phyloP scores from a whole-genome alignment of 2,329 filamentous ascomycete species.

The Stemphylium vesicarium region DNA sequence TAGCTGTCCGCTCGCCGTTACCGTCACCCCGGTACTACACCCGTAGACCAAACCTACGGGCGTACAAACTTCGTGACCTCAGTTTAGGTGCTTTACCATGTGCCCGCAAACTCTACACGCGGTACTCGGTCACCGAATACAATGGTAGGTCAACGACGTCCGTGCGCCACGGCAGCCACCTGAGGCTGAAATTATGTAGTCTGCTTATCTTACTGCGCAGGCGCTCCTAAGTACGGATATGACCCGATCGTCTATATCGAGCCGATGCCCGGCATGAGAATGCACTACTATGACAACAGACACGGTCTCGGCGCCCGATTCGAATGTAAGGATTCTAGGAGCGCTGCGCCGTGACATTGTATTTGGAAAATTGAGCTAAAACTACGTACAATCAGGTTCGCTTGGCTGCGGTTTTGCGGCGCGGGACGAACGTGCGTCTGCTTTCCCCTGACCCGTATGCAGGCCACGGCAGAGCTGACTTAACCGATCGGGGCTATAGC shows the following conservation, averaged over 20 bases:
- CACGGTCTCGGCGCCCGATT: background rate
- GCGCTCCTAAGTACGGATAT: too few species aligned
- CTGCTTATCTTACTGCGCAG: background rate
- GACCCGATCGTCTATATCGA: background rate
- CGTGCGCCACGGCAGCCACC: background rate
- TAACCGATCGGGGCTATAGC: background rate
- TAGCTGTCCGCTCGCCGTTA: background rate
- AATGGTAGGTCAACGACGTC: background rate
- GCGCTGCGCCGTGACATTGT: background rate
- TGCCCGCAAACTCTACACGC: too few species aligned
- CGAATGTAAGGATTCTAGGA: background rate
- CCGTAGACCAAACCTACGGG: too few species aligned
- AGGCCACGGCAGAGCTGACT: conserved; percentile 7
- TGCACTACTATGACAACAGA: background rate
- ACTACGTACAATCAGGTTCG: background rate
- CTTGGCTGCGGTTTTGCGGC: background rate
- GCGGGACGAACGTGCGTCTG: background rate
- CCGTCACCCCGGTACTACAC: background rate
- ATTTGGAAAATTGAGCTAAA: background rate
- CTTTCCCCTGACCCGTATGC: background rate
- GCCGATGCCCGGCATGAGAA: background rate
- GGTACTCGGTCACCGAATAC: too few species aligned
- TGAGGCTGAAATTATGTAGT: background rate
- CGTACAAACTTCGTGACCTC: too few species aligned
- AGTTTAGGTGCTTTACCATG: background rate